phyloP scores from a whole-genome alignment of 129 eudicot species.

The sunflower (Helianthus annuus) region HanXRQr2.0-SUNRISE NC_035437.2:161737394-161737893 shows the following conservation, averaged over 20 bases:
- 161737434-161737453: conserved; percentile 1
- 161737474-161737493: neutral
- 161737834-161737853: conserved; percentile 58
- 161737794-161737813: neutral
- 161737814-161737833: neutral
- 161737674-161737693: conserved; percentile 86
- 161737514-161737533: conserved; percentile 7
- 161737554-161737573: conserved; percentile 11
- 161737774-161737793: neutral
- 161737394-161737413: neutral
- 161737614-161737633: conserved; percentile 54
- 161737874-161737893: conserved; percentile 64
- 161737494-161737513: conserved; percentile 13
- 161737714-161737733: conserved; percentile 38
- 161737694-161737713: conserved; percentile 62
- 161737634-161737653: conserved; percentile 65
- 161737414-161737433: conserved; percentile 1
- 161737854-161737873: conserved; percentile 70
- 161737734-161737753: conserved; percentile 41
- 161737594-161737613: neutral
- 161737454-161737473: conserved; percentile 13
- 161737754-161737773: conserved; percentile 16
- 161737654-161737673: conserved; percentile 60
- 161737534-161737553: conserved; percentile 25
- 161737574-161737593: neutral